Percentiles rank a stretch among this genome's conserved stretches.
Conservation (phyloP, 2,329 filamentous ascomycete genomes). For the Bipolaris sorokiniana region DNA sequence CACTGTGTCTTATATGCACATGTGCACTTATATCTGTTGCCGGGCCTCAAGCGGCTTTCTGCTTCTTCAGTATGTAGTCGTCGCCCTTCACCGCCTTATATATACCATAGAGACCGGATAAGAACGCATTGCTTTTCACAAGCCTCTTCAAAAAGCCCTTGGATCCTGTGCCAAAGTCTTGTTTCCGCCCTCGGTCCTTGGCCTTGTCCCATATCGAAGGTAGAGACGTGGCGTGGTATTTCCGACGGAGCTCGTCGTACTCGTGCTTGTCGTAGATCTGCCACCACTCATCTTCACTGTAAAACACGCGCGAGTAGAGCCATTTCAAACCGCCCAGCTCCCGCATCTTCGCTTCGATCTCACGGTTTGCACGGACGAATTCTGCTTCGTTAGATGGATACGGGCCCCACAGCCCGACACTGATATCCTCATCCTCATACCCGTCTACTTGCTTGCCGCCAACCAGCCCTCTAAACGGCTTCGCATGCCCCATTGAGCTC, state of each 20-base stretch:
- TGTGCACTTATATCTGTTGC: too few relatives aligned
- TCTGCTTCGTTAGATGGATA: slow-evolving; percentile 62
- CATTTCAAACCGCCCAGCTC: slow-evolving; percentile 81
- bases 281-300: slow-evolving; percentile 75
- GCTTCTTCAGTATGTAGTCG: too few relatives aligned
- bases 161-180: too few relatives aligned
- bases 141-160: too few relatives aligned
- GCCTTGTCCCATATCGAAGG: too few relatives aligned
- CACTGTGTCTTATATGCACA: too few relatives aligned
- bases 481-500: slow-evolving; percentile 40
- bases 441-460: slow-evolving; percentile 8
- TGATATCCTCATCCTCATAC: slow-evolving; percentile 38
- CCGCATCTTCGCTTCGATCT: slow-evolving; percentile 71
- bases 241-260: slow-evolving; percentile 68
- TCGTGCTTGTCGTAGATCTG: slow-evolving; percentile 63
- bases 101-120: too few relatives aligned
- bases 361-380: slow-evolving; percentile 74
- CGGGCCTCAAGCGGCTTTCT: too few relatives aligned
- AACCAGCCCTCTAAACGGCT: slow-evolving; percentile 12
- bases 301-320: slow-evolving; percentile 87
- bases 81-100: too few relatives aligned
- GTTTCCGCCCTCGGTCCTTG: too few relatives aligned
- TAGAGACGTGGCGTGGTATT: slow-evolving; percentile 61
- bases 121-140: too few relatives aligned
- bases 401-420: slow-evolving; percentile 74